A percentile compares a stretch with the other conserved stretches of the same genome.
Evolutionary conservation across 1,139 yeast species (phyloP).

Genomic region (Suhomyces chickasaworum): DNA sequence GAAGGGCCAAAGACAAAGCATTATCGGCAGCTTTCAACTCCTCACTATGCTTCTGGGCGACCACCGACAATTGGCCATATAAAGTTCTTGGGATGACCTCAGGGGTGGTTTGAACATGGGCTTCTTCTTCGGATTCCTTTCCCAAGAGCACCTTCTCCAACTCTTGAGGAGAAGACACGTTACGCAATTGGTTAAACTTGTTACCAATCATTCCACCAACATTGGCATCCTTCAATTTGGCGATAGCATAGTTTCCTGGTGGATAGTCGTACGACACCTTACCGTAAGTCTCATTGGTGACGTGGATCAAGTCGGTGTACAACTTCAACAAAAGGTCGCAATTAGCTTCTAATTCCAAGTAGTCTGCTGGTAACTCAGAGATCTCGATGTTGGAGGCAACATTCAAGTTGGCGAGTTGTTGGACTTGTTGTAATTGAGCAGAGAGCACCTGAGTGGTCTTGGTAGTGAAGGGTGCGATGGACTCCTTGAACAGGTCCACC

Average conservation of each 20-base stretch:
- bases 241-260: slow-evolving; percentile 56
- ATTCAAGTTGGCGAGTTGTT: slow-evolving; percentile 38
- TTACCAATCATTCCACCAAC: slow-evolving; percentile 58
- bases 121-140: slow-evolving; percentile 19
- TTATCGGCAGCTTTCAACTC: slow-evolving; percentile 47
- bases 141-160: slow-evolving; percentile 53
- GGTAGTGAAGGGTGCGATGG: slow-evolving; percentile 47
- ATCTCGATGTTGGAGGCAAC: slow-evolving; percentile 38
- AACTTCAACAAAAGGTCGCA: slow-evolving; percentile 64
- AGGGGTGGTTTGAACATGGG: slow-evolving; percentile 36
- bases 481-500: slow-evolving; percentile 43
- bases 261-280: slow-evolving; percentile 74
- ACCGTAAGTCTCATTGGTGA: slow-evolving; percentile 61
- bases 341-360: slow-evolving; percentile 63
- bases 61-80: slow-evolving; percentile 44
- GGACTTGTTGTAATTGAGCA: slow-evolving; percentile 46
- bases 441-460: slow-evolving; percentile 43
- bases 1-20: slow-evolving; percentile 55
- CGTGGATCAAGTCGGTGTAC: slow-evolving; percentile 59
- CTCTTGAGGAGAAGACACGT: slow-evolving; percentile 64
- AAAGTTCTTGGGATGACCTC: slow-evolving; percentile 45
- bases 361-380: slow-evolving; percentile 74
- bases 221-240: slow-evolving; percentile 56
- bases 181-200: slow-evolving; percentile 59
- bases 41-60: slow-evolving; percentile 39